Evolutionary conservation across 257 asterid species (phyloP), one percentile per base, ranked within the genome.

Genomic region (Gentiana straminea): DNA sequence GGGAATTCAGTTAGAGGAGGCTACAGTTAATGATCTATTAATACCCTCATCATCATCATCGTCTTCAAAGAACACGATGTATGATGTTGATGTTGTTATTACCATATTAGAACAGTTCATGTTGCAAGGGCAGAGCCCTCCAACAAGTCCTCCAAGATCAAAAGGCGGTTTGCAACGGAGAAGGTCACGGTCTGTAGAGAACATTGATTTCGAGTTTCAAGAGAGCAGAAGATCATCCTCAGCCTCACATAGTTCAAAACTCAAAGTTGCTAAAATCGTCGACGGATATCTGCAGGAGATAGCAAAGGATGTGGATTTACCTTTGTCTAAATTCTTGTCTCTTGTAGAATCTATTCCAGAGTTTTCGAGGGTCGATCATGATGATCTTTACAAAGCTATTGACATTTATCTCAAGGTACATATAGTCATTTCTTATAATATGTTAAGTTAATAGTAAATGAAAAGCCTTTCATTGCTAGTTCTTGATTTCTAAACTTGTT

Each of bases 181-280:
- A 52, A 75, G 98, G 70, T 91, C 98, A 2, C 73, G 96, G 0
- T 91, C 98, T 0, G 94, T 89, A 0, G 95, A 91, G 65, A 75
- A 78, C 34, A 70, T 83, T 8, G 93, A 87, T 59, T 54, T 74
- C 70, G 81, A 76, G 81, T 81, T 91, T 43, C 82, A 73, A 57
- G 96, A 83, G 68, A 77, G 93, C 13, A 73, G 96, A 70, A 76
- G 94, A 55, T 89, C 94, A 5, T 89, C 95, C 12, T 89, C 97
- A 0, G 89, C 89, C 0, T 81, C 95, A 24, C 95, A 86, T 64
- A 68, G 95, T 57, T 75, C 94, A 1, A 85, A 83, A 43, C 81
- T 83, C 61, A 85, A 83, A 65, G 97, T 89, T 37, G 94, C 87
- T 8, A 89, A 83, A 78, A 82, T 89, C 41, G 81, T 83, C 47